Base-by-base conservation (phyloP, 257 asterid genomes). In the Solanum habrochaites region DNA sequence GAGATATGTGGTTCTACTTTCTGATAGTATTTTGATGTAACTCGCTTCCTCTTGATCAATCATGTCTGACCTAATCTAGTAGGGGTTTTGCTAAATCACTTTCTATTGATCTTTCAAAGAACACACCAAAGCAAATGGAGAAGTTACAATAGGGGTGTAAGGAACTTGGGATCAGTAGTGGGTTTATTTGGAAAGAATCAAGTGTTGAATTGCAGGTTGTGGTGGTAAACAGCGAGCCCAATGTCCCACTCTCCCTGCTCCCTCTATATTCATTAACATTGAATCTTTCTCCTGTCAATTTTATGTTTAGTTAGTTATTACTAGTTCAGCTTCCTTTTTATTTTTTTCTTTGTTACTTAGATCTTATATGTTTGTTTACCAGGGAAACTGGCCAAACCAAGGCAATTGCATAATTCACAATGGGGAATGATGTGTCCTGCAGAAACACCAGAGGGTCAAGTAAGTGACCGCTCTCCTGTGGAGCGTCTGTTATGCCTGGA, bases 401-500 rank as follows among this genome's bases (percentile, higher is more conserved):
- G 99, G 93, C 99, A 97, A 93, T 88, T 97, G 90, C 99, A 97
- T 90, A 97, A 97, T 90, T 97, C 99, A 20, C 99, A 97, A 86
- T 97, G 99, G 99, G 99, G 99, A 91, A 97, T 97, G 99, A 97
- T 97, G 99, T 97, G 99, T 90, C 98, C 99, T 75, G 99, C 98
- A 31, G 99, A 97, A 93, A 97, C 99, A 73, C 99, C 99, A 83
- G 99, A 95, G 90, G 99, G 99, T 89, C 98, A 95, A 89, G 99
- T 94, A 72, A 86, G 95, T 90, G 80, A 89, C 49, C 71, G 67
- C 45, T 86, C 86, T 43, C 45, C 32, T 80, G 78, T 80, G 49
- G 77, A 86, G 52, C 74, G 72, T 77, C 82, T 81, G 45, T 31
- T 81, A 81, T 29, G 42, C 69, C 45, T 31, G 70, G 31, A 81